Percentiles rank a stretch among this genome's conserved stretches.
These are phyloP conservation scores for Papilionanthe hybrid DNA, from an alignment of 116 monocot species.

Conservation along the genomic window DNA sequence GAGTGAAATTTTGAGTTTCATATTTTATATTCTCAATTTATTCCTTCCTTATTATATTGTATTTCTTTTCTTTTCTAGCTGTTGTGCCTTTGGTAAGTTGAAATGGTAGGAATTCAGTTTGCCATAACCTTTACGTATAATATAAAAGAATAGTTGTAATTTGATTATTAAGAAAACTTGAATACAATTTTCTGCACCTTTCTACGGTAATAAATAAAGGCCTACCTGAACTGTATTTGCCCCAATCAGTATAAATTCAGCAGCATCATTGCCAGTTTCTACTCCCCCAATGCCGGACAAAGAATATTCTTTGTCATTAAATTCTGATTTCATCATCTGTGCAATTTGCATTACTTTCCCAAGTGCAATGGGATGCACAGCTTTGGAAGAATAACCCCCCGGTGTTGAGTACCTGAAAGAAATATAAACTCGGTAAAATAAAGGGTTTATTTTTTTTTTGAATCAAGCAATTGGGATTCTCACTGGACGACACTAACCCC, in stretches of 20 bases:
- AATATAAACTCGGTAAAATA: background rate
- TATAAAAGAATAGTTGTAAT: too few relatives aligned
- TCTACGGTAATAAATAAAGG: background rate
- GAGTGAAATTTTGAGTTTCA: too few relatives aligned
- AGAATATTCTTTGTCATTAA: slow-evolving; percentile 40
- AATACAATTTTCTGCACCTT: too few relatives aligned
- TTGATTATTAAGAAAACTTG: too few relatives aligned
- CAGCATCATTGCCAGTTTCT: slow-evolving; percentile 82
- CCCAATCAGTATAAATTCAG: slow-evolving; percentile 95
- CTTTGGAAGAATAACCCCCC: slow-evolving; percentile 90
- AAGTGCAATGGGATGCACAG: slow-evolving; percentile 92
- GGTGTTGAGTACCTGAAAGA: slow-evolving; percentile 76
- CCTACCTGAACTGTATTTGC: slow-evolving; percentile 88
- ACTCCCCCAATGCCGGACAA: slow-evolving; percentile 97
- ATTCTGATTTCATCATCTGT: slow-evolving; percentile 84
- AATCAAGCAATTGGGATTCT: background rate
- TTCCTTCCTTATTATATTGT: too few relatives aligned
- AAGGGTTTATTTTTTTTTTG: background rate
- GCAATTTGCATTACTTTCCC: slow-evolving; percentile 96
- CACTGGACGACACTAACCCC: slow-evolving; percentile 45
- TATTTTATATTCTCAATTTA: too few relatives aligned
- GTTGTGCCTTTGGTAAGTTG: too few relatives aligned
- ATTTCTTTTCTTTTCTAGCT: too few relatives aligned
- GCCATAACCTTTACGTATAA: too few relatives aligned
- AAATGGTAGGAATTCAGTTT: too few relatives aligned